Conservation (phyloP, 106 monocot species). For the Narthecium ossifragum region DNA sequence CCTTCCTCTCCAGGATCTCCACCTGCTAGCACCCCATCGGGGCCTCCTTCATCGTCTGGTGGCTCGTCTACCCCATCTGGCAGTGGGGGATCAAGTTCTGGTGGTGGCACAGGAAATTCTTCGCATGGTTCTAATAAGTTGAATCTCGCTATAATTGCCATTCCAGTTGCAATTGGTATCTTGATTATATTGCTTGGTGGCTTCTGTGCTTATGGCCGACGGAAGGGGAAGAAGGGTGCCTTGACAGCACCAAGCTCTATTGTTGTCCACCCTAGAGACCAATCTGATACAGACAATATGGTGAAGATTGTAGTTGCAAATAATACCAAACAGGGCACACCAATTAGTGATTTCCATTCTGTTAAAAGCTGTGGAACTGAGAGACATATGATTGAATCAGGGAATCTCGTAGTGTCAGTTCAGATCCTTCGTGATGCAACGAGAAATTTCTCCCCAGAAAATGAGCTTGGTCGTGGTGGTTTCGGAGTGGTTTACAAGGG, state of each 20-base stretch:
- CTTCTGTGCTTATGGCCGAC: constrained; percentile 8
- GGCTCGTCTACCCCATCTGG: neutral
- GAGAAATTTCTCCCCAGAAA: constrained; percentile 39
- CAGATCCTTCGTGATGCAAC: constrained; percentile 49
- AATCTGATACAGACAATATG: constrained; percentile 37
- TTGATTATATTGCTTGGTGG: constrained; percentile 9
- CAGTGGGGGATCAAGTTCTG: constrained; percentile 1
- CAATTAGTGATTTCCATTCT: constrained; percentile 17
- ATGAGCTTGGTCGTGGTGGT: constrained; percentile 63
- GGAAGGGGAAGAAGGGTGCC: constrained; percentile 9
- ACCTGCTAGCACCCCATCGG: neutral
- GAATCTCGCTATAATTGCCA: constrained; percentile 11
- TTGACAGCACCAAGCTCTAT: constrained; percentile 19
- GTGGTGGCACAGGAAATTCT: neutral
- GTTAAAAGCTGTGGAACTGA: constrained; percentile 18
- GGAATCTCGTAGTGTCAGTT: constrained; percentile 37
- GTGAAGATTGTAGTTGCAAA: constrained; percentile 38
- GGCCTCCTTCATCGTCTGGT: neutral
- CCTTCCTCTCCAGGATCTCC: too few species aligned
- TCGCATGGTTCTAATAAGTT: constrained; percentile 8
- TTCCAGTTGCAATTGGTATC: constrained; percentile 13
- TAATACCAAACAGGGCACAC: constrained; percentile 12
- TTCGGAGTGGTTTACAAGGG: constrained; percentile 78
- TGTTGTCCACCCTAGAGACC: constrained; percentile 53
- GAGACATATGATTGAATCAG: constrained; percentile 29